Evolutionary conservation across 352 stramenopile species (phyloP).

Genomic region (Phytopythium vexans): DNA sequence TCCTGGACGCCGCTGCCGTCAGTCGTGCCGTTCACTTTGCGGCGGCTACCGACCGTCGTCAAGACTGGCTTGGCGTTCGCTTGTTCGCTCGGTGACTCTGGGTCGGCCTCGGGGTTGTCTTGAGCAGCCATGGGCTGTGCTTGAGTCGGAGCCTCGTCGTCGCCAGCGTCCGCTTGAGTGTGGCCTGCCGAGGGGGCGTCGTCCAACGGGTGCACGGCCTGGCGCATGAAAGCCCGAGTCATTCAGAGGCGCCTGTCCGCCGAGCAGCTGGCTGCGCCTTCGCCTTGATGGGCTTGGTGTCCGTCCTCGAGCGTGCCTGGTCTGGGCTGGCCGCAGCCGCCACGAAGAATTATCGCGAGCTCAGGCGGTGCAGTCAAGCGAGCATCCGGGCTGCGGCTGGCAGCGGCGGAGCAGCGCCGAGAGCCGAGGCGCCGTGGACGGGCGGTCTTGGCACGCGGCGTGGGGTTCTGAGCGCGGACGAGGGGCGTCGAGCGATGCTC

Average conservation of each 20-base stretch:
- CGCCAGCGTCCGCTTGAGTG: neutral
- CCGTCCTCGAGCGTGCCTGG: no score
- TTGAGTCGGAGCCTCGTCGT: no score
- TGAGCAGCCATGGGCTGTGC: neutral
- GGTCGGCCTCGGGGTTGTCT: constrained; percentile 5
- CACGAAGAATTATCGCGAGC: no score
- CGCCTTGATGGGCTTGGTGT: neutral
- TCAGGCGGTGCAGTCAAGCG: neutral
- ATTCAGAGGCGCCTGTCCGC: constrained; percentile 14
- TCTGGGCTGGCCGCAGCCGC: no score
- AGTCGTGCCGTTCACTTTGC: constrained; percentile 14
- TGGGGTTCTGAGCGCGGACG: no score
- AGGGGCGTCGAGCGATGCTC: no score
- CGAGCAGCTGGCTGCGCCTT: neutral
- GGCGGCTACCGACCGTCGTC: constrained; percentile 9
- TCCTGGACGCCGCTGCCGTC: constrained; percentile 1
- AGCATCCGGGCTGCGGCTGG: no score
- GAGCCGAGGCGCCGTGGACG: no score
- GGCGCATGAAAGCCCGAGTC: constrained; percentile 54
- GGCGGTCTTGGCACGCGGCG: no score
- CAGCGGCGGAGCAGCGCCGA: no score
- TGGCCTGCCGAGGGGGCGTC: neutral
- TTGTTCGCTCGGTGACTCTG: constrained; percentile 2
- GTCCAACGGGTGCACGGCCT: constrained; percentile 68
- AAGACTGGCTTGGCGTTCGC: constrained; percentile 6